Evolutionary conservation across 306 rosid species (phyloP).

Genomic region (Gleditsia sinensis): DNA sequence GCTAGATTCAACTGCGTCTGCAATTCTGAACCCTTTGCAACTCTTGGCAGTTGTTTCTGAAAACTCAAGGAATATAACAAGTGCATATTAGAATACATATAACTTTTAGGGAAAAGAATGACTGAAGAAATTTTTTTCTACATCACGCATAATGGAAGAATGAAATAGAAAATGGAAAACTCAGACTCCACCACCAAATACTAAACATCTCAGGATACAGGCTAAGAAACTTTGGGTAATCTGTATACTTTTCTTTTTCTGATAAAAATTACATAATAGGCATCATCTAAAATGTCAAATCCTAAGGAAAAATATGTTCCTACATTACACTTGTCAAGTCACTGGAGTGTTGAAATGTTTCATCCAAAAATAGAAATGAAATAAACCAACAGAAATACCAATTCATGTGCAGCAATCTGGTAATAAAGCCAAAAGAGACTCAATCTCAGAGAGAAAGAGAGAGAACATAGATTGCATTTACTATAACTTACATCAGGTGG

Average conservation of each 20-base stretch:
- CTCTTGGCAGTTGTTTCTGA: conserved; percentile 70
- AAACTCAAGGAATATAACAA: background rate
- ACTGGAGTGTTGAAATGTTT: conserved; percentile 12
- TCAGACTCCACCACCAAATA: conserved; percentile 14
- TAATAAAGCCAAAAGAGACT: background rate
- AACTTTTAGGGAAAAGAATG: background rate
- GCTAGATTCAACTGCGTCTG: conserved; percentile 67
- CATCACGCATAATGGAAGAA: conserved; percentile 10
- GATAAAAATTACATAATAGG: background rate
- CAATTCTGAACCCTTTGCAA: conserved; percentile 69
- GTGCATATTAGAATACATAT: background rate
- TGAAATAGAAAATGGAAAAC: background rate
- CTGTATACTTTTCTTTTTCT: background rate
- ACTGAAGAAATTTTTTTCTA: background rate
- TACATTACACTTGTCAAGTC: background rate
- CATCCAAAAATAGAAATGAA: conserved; percentile 7
- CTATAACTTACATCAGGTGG: conserved; percentile 78
- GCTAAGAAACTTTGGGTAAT: background rate
- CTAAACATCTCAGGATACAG: background rate
- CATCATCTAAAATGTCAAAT: background rate
- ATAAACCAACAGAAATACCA: background rate
- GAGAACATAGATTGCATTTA: background rate
- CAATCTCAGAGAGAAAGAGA: background rate
- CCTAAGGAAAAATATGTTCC: background rate
- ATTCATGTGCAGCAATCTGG: background rate